phyloP scores from a whole-genome alignment of 768 basidiomycete genomes.

The Boletellus ananas region DNA sequence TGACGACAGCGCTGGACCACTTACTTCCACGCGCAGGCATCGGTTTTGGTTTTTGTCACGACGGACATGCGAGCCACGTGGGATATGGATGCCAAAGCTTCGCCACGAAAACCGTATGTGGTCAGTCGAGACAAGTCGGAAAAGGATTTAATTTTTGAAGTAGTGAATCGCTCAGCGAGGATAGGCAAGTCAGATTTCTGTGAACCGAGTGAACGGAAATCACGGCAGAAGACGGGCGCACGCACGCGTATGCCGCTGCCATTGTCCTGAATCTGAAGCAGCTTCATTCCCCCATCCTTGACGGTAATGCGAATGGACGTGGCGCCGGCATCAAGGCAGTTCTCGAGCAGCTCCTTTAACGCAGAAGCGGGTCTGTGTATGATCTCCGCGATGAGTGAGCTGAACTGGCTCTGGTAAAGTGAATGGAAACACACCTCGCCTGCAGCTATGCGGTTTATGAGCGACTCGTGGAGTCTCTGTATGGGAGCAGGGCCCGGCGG shows the following conservation, averaged over 20 bases:
- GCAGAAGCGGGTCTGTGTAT: conserved; percentile 92
- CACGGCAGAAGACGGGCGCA: conserved; percentile 5
- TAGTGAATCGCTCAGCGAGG: conserved; percentile 92
- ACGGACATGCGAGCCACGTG: conserved; percentile 89
- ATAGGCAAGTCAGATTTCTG: conserved; percentile 88
- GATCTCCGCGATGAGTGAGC: conserved; percentile 47
- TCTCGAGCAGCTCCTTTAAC: conserved; percentile 93
- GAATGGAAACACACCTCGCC: conserved; percentile 48
- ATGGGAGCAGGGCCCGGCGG: conserved; percentile 58
- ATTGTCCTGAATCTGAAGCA: conserved; percentile 95
- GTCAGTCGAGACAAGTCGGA: conserved; percentile 79
- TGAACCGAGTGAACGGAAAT: background rate
- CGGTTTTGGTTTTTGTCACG: conserved; percentile 82
- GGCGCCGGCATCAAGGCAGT: conserved; percentile 89
- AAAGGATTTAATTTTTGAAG: conserved; percentile 85
- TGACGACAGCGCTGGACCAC: conserved; percentile 26
- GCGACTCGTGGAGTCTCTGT: conserved; percentile 69
- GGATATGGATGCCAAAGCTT: conserved; percentile 93
- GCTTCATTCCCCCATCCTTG: conserved; percentile 94
- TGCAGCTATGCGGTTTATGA: conserved; percentile 91
- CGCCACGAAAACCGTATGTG: conserved; percentile 96
- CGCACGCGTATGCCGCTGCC: conserved; percentile 90
- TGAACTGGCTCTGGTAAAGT: background rate
- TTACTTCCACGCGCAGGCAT: conserved; percentile 90
- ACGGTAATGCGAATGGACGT: conserved; percentile 83